These are phyloP conservation scores for Diaporthe velutina DNA, from an alignment of 2,329 filamentous ascomycete species.

Conservation along the genomic window DNA sequence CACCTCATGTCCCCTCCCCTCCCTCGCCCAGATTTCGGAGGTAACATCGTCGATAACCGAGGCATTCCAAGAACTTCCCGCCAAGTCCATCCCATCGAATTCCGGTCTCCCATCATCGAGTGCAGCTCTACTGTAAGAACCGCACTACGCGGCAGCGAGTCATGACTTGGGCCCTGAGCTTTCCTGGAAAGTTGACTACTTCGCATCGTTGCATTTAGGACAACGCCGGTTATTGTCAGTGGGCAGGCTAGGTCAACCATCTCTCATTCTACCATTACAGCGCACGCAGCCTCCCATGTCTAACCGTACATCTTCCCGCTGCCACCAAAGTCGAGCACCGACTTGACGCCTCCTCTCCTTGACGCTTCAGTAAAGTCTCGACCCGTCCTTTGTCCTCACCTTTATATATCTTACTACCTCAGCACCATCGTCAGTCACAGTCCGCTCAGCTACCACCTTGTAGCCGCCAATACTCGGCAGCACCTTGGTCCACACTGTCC, in stretches of 20 bases:
- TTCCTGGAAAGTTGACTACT: background rate
- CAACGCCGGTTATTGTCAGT: no score
- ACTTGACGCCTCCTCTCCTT: no score
- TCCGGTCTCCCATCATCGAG: no score
- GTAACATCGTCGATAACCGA: background rate
- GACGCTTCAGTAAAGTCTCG: background rate
- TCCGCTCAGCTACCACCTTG: slow-evolving; percentile 59
- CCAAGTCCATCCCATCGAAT: background rate
- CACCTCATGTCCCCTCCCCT: background rate
- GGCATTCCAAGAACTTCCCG: background rate
- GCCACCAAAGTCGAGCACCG: background rate
- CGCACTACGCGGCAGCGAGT: background rate
- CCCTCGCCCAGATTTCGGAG: background rate
- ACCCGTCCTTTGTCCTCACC: slow-evolving; percentile 23
- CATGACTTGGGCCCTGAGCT: background rate
- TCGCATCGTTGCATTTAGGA: background rate
- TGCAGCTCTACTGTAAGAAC: background rate
- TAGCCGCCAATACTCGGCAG: slow-evolving; percentile 64
- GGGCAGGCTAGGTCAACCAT: background rate
- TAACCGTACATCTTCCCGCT: background rate
- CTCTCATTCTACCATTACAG: background rate
- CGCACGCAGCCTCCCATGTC: background rate
- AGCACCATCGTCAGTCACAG: slow-evolving; percentile 53
- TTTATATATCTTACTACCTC: slow-evolving; percentile 58
- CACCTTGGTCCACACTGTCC: slow-evolving; percentile 64